These are phyloP conservation scores for Fragaria ananassa DNA, from an alignment of 306 rosid genomes.

Conservation along the genomic window DNA sequence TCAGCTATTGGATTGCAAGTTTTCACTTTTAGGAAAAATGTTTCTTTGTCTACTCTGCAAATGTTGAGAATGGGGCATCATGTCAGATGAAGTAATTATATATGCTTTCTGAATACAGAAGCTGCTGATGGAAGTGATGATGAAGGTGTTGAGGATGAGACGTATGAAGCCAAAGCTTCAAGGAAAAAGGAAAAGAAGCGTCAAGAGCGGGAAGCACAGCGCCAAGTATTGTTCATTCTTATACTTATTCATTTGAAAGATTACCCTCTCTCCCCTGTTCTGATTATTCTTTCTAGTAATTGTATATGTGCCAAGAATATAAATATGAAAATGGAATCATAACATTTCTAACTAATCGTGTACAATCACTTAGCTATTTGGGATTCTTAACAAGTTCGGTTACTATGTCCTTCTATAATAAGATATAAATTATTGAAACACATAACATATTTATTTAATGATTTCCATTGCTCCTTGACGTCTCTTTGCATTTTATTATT, in stretches of 20 bases:
- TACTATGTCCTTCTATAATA: neutral
- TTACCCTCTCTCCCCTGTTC: neutral
- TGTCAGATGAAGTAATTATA: conserved; percentile 14
- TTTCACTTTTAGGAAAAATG: neutral
- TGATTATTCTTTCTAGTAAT: neutral
- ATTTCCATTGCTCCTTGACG: neutral
- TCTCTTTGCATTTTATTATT: neutral
- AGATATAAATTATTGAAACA: neutral
- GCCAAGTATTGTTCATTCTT: conserved; percentile 50
- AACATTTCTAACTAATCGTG: neutral
- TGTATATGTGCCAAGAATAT: neutral
- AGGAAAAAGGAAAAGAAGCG: conserved; percentile 76
- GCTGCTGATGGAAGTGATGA: conserved; percentile 69
- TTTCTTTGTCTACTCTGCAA: neutral
- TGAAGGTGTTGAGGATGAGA: conserved; percentile 52
- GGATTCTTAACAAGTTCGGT: neutral
- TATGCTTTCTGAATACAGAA: conserved; percentile 35
- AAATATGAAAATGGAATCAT: neutral
- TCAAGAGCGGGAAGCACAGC: conserved; percentile 86
- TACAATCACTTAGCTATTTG: neutral
- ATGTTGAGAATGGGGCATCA: conserved; percentile 15
- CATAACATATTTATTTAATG: neutral
- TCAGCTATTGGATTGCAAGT: neutral
- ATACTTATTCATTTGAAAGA: neutral
- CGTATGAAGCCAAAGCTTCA: conserved; percentile 53